Conservation (phyloP, 176 grass and related monocot genomes). For the Carex scoparia region DNA sequence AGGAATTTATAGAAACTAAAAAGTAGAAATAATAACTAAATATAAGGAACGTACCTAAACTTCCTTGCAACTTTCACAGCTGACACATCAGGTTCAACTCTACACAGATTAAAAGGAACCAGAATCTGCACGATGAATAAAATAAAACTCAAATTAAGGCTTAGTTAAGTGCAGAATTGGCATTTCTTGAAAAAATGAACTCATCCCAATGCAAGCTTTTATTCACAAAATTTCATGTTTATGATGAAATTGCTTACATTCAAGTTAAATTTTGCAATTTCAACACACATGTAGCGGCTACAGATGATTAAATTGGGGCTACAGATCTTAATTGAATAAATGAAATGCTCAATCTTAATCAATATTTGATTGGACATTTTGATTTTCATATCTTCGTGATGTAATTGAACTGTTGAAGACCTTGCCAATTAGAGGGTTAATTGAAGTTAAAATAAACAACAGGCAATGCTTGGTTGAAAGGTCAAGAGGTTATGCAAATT, state of each 20-base stretch:
- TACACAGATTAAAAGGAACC: neutral
- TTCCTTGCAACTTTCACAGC: neutral
- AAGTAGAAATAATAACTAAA: neutral
- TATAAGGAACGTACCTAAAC: neutral
- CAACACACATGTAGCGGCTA: neutral
- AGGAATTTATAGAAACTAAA: neutral
- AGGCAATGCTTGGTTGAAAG: no score
- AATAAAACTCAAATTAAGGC: neutral
- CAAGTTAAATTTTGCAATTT: neutral
- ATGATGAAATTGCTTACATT: neutral
- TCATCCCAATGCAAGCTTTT: neutral
- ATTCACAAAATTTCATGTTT: neutral
- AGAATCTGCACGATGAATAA: neutral
- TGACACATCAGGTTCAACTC: constrained; percentile 8
- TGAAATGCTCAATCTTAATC: no score
- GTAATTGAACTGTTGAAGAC: no score
- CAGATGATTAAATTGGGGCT: no score
- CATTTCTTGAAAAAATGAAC: no score
- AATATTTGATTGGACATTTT: no score
- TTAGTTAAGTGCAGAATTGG: no score
- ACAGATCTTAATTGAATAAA: no score
- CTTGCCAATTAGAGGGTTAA: no score
- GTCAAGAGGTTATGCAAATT: no score
- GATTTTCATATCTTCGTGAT: no score
- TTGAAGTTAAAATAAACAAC: no score